Conservation (phyloP, 768 basidiomycete species). For the Amanita exitialis region DNA sequence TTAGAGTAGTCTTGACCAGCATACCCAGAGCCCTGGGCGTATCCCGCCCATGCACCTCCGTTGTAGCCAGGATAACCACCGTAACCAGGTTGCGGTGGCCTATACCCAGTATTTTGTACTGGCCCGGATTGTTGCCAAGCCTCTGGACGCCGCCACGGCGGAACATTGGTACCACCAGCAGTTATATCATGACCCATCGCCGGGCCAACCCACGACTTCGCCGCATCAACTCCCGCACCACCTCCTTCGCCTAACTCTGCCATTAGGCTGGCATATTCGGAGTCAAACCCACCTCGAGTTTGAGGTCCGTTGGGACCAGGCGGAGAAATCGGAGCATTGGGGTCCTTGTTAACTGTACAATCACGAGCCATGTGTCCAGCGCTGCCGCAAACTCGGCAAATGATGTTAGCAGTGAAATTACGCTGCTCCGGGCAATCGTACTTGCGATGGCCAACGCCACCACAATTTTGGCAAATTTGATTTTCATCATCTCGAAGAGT, state of each 20-base stretch:
- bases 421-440: conserved; percentile 98
- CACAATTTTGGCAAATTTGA: conserved; percentile 97
- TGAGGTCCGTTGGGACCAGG: conserved; percentile 40
- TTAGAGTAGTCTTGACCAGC: conserved; percentile 66
- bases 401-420: conserved; percentile 98
- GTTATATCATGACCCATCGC: conserved; percentile 54
- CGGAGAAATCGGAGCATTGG: conserved; percentile 47
- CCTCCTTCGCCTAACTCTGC: conserved; percentile 91
- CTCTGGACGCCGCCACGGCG: conserved; percentile 88
- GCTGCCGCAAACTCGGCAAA: conserved; percentile 96
- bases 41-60: conserved; percentile 38
- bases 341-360: conserved; percentile 89
- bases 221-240: conserved; percentile 39
- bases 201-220: conserved; percentile 42
- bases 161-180: conserved; percentile 70
- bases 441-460: conserved; percentile 91
- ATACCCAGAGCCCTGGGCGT: conserved; percentile 33
- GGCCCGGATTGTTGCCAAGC: conserved; percentile 61
- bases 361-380: conserved; percentile 99
- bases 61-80: conserved; percentile 25
- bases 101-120: conserved; percentile 48
- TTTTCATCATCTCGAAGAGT: conserved; percentile 99
- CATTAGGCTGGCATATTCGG: conserved; percentile 96
- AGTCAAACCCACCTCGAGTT: conserved; percentile 81
- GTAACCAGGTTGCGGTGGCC: conserved; percentile 58